Conservation (phyloP, 352 stramenopile genomes). For the Globisporangium heterothallicum region DNA sequence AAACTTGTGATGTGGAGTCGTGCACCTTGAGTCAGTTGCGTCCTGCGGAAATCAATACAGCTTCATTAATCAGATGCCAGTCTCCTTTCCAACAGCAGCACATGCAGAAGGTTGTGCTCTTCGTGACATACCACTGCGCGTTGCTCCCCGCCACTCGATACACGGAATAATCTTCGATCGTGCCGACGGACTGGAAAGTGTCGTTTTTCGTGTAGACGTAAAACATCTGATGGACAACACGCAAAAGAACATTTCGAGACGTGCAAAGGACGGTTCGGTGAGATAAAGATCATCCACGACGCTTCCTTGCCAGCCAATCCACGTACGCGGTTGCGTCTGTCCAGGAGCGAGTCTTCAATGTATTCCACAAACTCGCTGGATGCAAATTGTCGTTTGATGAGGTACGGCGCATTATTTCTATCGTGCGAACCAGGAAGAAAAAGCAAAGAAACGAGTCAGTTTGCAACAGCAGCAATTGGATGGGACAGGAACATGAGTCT, state of each 20-base stretch:
- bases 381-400: constrained; percentile 72
- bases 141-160: constrained; percentile 38
- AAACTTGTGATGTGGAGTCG: constrained; percentile 67
- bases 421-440: too few relatives aligned
- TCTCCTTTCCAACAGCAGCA: neutral
- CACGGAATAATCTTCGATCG: constrained; percentile 67
- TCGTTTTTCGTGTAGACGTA: constrained; percentile 78
- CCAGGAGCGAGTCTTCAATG: constrained; percentile 67
- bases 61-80: neutral
- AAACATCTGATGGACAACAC: constrained; percentile 33
- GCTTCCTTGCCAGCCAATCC: too few relatives aligned
- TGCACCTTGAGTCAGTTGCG: constrained; percentile 58
- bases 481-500: constrained; percentile 1
- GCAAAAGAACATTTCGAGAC: neutral
- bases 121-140: constrained; percentile 30
- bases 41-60: constrained; percentile 27
- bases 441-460: too few relatives aligned
- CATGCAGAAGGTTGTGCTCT: neutral
- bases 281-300: too few relatives aligned
- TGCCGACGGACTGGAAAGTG: constrained; percentile 61
- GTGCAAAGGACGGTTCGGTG: neutral
- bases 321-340: constrained; percentile 66
- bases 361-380: constrained; percentile 70
- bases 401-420: constrained; percentile 64
- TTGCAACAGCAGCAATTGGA: too few relatives aligned